These are phyloP conservation scores for Pichiaceae sp. DNA, from an alignment of 1,139 yeast genomes.

Conservation along the genomic window DNA sequence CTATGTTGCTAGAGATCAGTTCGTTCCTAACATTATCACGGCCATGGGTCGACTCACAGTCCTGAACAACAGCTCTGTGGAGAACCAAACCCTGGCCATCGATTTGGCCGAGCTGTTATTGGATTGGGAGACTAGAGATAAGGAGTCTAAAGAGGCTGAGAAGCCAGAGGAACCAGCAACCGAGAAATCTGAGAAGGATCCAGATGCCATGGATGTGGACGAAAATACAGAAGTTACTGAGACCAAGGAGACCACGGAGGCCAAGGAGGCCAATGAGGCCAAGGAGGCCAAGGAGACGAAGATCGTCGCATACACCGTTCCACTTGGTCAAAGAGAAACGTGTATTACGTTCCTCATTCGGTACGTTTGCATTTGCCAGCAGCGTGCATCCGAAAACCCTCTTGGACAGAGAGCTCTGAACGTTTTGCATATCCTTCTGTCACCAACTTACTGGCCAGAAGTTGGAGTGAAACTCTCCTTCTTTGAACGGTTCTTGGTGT, in stretches of 20 bases:
- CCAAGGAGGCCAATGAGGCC: neutral
- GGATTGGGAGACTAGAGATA: conserved; percentile 69
- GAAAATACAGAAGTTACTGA: neutral
- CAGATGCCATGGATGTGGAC: conserved; percentile 6
- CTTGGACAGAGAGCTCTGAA: conserved; percentile 75
- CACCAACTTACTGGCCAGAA: conserved; percentile 77
- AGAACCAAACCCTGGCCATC: conserved; percentile 77
- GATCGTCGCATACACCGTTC: conserved; percentile 42
- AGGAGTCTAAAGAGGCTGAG: conserved; percentile 5
- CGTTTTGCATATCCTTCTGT: conserved; percentile 62
- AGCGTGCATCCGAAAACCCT: conserved; percentile 76
- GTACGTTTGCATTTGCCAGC: conserved; percentile 81
- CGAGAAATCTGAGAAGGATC: conserved; percentile 15
- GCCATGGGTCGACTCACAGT: conserved; percentile 92
- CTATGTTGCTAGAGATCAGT: conserved; percentile 80
- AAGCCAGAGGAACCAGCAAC: conserved; percentile 20
- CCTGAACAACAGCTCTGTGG: conserved; percentile 70
- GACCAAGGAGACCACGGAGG: neutral
- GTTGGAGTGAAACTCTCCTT: conserved; percentile 76
- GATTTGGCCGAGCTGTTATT: conserved; percentile 81
- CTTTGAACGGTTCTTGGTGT: conserved; percentile 78
- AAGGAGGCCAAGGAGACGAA: too few relatives aligned
- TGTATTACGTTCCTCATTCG: conserved; percentile 87
- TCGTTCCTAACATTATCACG: conserved; percentile 81
- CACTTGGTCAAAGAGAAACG: conserved; percentile 79